phyloP scores from a whole-genome alignment of 2,329 filamentous ascomycete genomes.

The Beauveria australis region DNA sequence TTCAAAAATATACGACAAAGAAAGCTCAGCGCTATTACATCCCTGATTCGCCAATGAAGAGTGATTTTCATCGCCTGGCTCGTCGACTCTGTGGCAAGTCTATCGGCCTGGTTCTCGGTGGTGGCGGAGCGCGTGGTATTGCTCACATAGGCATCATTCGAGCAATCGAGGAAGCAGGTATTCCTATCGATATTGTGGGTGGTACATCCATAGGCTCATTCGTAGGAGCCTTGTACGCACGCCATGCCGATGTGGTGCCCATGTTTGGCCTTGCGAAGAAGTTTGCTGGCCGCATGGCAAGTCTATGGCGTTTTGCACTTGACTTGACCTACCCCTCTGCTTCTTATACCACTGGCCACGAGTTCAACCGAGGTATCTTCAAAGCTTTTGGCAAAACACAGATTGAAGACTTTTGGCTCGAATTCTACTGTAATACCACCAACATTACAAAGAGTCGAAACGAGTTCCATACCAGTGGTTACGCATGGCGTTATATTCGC shows the following conservation, averaged over 20 bases:
- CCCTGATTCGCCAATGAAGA: constrained; percentile 85
- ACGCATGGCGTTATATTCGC: constrained; percentile 94
- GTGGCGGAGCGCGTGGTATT: constrained; percentile 86
- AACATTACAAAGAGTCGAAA: constrained; percentile 91
- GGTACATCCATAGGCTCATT: constrained; percentile 96
- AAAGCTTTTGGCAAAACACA: constrained; percentile 96
- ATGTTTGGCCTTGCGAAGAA: constrained; percentile 97
- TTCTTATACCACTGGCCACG: constrained; percentile 95
- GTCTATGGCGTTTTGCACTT: constrained; percentile 95
- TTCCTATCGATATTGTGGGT: constrained; percentile 90
- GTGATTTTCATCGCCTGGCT: constrained; percentile 90
- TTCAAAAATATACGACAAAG: constrained; percentile 96
- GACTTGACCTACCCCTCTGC: constrained; percentile 94
- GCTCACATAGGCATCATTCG: constrained; percentile 90
- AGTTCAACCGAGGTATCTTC: constrained; percentile 98
- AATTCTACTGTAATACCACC: constrained; percentile 98
- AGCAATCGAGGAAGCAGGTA: constrained; percentile 90
- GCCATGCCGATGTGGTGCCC: constrained; percentile 91
- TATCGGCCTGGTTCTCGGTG: constrained; percentile 86
- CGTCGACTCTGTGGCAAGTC: constrained; percentile 87
- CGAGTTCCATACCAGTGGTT: constrained; percentile 92
- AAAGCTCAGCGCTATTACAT: constrained; percentile 88
- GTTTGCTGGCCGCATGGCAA: constrained; percentile 96
- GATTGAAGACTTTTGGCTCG: constrained; percentile 98
- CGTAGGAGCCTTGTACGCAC: constrained; percentile 88